Evolutionary conservation across 2,329 filamentous ascomycete genomes (phyloP), one percentile per base, ranked within the genome.

Genomic region (Aspergillus floridensis): DNA sequence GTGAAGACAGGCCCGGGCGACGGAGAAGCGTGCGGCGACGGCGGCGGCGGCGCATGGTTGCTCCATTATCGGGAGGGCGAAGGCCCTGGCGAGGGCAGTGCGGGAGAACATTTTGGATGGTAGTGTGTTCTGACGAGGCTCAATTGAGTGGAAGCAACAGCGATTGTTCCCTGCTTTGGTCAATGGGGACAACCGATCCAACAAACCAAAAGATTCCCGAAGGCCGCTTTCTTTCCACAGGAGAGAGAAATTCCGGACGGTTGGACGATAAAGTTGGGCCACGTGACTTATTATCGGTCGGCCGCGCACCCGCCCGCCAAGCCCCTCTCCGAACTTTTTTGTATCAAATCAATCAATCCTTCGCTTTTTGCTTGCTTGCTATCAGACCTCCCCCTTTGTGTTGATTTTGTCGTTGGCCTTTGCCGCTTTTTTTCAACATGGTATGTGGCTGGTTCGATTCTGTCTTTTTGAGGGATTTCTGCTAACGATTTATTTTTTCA

Each of bases 1-100:
- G 63, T 79, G 77, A 32, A 81, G 73, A 61, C 70, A 74, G 66
- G 76, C 76, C 68, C 77, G 76, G 69, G 62, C 65, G 68, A 55
- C 60, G 67, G 57, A 31, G 49, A 44, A 53, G 32, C 58, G 59
- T 7, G 7, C 26, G 26, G 24, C 24, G 6, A 26, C 7, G 24
- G 24, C 24, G 24, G 26, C 26, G 26, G 26, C 26, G 7, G 60
- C 24, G 44, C 51, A 52, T 49, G 64, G 63, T 62, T 64, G 63
- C 63, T 64, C 72, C 65, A 61, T 69, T 21, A 61, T 68, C 22
- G 61, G 71, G 63, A 67, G 66, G 61, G 66, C 67, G 61, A 65
- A 69, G 50, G 62, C 69, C 66, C 66, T 68, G 58, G 60, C 63
- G 55, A 75, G 63, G 59, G 71, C 66, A 14, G 74, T 69, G 61